Evolutionary conservation across 1,139 yeast species (phyloP).

Genomic region (Geotrichum histeridarum): DNA sequence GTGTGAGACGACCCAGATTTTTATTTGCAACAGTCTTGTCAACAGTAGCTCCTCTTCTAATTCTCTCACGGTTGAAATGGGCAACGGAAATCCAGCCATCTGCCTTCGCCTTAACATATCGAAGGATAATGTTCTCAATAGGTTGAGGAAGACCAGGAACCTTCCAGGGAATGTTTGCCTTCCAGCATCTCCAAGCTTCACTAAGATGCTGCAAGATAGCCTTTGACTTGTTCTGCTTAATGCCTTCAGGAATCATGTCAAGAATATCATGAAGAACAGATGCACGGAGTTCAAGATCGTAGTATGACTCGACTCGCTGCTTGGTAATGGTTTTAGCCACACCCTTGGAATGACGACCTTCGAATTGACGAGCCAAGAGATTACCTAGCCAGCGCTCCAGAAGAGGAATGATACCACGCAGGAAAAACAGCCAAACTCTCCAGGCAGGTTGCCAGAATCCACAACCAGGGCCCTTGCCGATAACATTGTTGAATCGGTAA

Average conservation of each 20-base stretch:
- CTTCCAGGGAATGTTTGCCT: constrained; percentile 96
- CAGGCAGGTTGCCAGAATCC: constrained; percentile 99
- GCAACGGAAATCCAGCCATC: constrained; percentile 96
- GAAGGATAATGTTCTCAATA: constrained; percentile 73
- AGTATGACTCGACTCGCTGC: constrained; percentile 91
- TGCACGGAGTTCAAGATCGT: constrained; percentile 87
- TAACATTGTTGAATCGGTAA: constrained; percentile 66
- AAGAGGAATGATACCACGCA: constrained; percentile 90
- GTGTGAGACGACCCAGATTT: constrained; percentile 83
- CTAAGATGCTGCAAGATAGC: constrained; percentile 88
- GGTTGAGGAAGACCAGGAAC: constrained; percentile 96
- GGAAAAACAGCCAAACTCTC: constrained; percentile 91
- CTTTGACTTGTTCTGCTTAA: constrained; percentile 80
- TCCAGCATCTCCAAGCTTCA: constrained; percentile 99
- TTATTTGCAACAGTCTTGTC: constrained; percentile 93
- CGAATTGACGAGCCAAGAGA: constrained; percentile 85
- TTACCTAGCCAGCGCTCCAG: constrained; percentile 95
- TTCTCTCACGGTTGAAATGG: constrained; percentile 84
- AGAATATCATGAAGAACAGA: constrained; percentile 93
- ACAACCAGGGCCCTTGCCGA: constrained; percentile 98
- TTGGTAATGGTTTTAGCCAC: constrained; percentile 91
- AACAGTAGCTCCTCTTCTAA: constrained; percentile 79
- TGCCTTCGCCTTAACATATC: constrained; percentile 91
- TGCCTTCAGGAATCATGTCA: constrained; percentile 95
- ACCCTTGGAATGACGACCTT: constrained; percentile 89